A percentile compares a stretch with the other conserved stretches of the same genome.
Evolutionary conservation across 2,329 filamentous ascomycete genomes (phyloP).

Genomic region (Exophiala sideris): DNA sequence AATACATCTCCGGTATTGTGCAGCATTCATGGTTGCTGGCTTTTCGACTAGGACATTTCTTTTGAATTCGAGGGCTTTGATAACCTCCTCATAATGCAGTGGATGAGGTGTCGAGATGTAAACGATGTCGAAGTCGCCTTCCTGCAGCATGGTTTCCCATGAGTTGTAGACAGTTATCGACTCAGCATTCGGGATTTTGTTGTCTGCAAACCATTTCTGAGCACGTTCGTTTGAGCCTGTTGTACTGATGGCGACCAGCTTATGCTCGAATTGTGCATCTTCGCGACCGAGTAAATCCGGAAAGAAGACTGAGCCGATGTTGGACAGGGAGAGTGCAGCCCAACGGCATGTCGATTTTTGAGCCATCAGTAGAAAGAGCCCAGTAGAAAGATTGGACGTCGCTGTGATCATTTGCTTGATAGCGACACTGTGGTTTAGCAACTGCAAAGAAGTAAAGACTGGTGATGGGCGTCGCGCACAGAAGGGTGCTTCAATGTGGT

Average conservation of each 20-base stretch:
- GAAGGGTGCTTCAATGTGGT: too few relatives aligned
- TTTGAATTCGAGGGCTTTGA: constrained; percentile 26
- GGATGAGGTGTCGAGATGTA: constrained; percentile 34
- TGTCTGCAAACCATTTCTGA: constrained; percentile 26
- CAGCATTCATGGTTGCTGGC: constrained; percentile 31
- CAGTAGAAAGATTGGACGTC: background rate
- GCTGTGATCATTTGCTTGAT: background rate
- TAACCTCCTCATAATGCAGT: constrained; percentile 30
- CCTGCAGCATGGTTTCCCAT: constrained; percentile 30
- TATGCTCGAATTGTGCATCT: constrained; percentile 23
- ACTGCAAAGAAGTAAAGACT: too few relatives aligned
- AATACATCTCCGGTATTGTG: constrained; percentile 23
- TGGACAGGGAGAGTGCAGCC: constrained; percentile 28
- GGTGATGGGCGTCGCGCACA: too few relatives aligned
- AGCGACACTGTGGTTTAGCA: background rate
- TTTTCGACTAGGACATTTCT: constrained; percentile 32
- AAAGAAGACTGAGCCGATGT: constrained; percentile 29
- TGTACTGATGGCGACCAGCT: constrained; percentile 29
- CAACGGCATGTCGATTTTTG: constrained; percentile 23
- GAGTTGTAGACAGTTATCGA: constrained; percentile 27
- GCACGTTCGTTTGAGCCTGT: constrained; percentile 25
- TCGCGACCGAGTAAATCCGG: constrained; percentile 28
- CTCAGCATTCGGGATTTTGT: constrained; percentile 27
- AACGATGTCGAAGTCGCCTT: constrained; percentile 32
- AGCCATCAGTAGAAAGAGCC: background rate